phyloP scores from a whole-genome alignment of 345 rosid species.

The Schrenkiella parvula region DNA sequence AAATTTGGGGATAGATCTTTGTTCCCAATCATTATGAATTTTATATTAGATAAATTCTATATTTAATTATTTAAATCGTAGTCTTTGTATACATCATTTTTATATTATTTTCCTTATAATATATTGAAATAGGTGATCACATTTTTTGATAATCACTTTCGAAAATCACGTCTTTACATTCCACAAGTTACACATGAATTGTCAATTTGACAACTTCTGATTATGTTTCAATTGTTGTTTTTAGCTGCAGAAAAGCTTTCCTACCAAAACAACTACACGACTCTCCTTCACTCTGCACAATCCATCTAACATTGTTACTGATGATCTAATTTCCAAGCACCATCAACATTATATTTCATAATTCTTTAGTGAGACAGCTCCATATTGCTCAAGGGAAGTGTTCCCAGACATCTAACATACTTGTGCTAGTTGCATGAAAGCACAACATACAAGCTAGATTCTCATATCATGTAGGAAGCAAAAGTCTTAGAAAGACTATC shows the following conservation, averaged over 20 bases:
- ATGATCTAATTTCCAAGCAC: background rate
- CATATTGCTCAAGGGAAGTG: background rate
- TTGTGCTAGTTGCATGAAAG: no score
- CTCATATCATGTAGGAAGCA: background rate
- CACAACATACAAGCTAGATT: background rate
- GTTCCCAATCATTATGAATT: no score
- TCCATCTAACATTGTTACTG: no score
- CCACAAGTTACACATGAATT: background rate
- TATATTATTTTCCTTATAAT: no score
- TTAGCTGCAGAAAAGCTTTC: background rate
- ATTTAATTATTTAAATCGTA: no score
- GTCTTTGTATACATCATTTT: no score
- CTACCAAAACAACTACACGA: background rate
- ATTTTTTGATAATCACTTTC: background rate
- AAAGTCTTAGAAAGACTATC: background rate
- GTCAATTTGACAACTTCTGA: no score
- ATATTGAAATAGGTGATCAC: background rate
- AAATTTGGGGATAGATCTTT: no score
- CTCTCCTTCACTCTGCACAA: no score
- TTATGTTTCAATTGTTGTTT: background rate
- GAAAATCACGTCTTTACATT: background rate
- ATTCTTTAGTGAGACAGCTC: no score
- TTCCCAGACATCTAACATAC: background rate
- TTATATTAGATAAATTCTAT: no score
- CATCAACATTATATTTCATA: background rate